phyloP scores from a whole-genome alignment of 78 protist genomes.

The Creolimax fragrantissima region DNA sequence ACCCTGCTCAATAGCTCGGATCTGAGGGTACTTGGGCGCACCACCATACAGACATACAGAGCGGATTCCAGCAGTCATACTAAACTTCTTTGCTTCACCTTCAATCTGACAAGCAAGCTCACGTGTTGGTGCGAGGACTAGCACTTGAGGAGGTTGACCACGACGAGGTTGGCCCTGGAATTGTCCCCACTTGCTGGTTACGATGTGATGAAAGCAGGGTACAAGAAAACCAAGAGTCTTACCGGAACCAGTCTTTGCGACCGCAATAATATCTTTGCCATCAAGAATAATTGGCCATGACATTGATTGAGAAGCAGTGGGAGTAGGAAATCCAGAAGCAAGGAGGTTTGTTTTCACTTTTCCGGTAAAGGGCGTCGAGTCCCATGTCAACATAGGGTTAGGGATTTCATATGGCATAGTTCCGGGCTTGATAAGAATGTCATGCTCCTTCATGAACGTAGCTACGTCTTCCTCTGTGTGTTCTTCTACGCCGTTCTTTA shows the following conservation, averaged over 20 bases:
- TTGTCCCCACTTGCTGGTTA: neutral
- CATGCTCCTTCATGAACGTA: neutral
- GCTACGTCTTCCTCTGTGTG: neutral
- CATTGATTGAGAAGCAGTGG: constrained; percentile 64
- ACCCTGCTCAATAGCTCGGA: constrained; percentile 41
- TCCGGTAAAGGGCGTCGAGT: neutral
- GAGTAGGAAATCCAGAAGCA: constrained; percentile 37
- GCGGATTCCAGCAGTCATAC: neutral
- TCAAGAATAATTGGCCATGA: constrained; percentile 60
- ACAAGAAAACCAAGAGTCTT: constrained; percentile 92
- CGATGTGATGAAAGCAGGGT: constrained; percentile 71
- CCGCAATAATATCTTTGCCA: constrained; percentile 6
- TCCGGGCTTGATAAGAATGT: neutral
- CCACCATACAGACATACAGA: constrained; percentile 91
- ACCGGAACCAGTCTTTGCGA: constrained; percentile 84
- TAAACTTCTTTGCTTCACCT: constrained; percentile 37
- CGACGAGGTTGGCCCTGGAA: constrained; percentile 17
- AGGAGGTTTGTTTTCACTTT: neutral
- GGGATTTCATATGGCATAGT: neutral
- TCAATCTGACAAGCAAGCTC: constrained; percentile 92
- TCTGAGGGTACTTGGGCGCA: constrained; percentile 66
- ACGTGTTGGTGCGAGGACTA: constrained; percentile 94
- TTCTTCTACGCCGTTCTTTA: neutral
- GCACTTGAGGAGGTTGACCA: constrained; percentile 82
- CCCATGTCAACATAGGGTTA: neutral